phyloP scores from a whole-genome alignment of 306 rosid species.

The Vigna angularis region DNA sequence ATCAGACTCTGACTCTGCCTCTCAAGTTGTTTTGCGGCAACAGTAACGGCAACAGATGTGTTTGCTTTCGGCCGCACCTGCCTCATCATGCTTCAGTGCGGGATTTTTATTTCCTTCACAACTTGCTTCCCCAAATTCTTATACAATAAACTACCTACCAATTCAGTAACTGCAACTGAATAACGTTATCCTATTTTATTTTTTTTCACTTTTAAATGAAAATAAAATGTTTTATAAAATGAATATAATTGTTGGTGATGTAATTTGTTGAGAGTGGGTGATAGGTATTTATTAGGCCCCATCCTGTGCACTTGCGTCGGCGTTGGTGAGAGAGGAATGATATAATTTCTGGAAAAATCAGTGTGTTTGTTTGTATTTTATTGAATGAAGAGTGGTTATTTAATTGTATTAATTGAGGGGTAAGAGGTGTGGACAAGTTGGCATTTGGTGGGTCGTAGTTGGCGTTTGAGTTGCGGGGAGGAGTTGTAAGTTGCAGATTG shows the following conservation, averaged over 20 bases:
- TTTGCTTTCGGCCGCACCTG: conserved; percentile 46
- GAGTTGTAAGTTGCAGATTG: conserved; percentile 32
- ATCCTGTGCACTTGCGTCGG: conserved; percentile 1
- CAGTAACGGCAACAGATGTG: conserved; percentile 14
- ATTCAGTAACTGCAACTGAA: too few species aligned
- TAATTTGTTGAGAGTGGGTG: too few species aligned
- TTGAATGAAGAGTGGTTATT: background rate
- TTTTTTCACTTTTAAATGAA: too few species aligned
- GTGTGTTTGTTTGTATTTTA: background rate
- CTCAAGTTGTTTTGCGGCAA: conserved; percentile 43
- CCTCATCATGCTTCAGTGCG: background rate
- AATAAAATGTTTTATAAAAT: too few species aligned
- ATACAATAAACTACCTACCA: too few species aligned
- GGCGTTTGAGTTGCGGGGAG: background rate
- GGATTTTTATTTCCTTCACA: background rate
- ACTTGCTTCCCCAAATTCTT: background rate
- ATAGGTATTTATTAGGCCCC: conserved; percentile 14
- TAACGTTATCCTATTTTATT: too few species aligned
- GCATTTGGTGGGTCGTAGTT: background rate
- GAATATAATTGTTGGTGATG: background rate
- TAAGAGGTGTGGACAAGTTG: conserved; percentile 38
- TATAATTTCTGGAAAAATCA: background rate
- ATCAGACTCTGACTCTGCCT: conserved; percentile 36
- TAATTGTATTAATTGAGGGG: background rate
- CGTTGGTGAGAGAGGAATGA: conserved; percentile 17